Evolutionary conservation across 2,329 filamentous ascomycete species (phyloP).

Genomic region (Stemphylium vesicarium): DNA sequence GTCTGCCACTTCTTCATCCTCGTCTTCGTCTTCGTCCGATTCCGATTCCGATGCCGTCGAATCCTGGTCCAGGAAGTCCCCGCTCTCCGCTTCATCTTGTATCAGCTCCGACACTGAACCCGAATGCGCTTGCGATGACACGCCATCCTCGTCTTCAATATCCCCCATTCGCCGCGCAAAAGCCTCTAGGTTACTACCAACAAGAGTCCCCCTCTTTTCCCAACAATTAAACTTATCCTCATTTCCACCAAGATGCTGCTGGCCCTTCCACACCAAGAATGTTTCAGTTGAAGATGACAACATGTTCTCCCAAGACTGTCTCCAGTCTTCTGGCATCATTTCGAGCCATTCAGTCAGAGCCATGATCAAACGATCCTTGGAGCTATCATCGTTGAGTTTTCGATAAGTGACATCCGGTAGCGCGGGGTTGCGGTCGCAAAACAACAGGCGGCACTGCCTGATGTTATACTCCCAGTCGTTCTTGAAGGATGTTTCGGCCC

Average conservation of each 20-base stretch:
- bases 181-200: conserved; percentile 6
- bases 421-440: background rate
- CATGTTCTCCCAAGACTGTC: background rate
- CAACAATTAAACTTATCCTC: conserved; percentile 12
- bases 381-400: conserved; percentile 6
- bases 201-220: background rate
- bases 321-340: background rate
- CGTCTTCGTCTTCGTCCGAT: background rate
- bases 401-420: conserved; percentile 7
- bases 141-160: conserved; percentile 13
- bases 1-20: background rate
- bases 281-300: conserved; percentile 8
- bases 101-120: background rate
- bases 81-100: background rate
- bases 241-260: background rate
- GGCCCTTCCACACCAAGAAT: conserved; percentile 11
- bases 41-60: background rate
- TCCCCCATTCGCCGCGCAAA: conserved; percentile 14
- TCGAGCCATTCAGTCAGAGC: conserved; percentile 3
- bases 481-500: conserved; percentile 14
- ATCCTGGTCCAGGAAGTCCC: conserved; percentile 1
- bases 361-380: conserved; percentile 5
- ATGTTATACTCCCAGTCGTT: conserved; percentile 14
- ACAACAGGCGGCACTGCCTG: conserved; percentile 19
- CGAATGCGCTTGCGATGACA: background rate